Evolutionary conservation across 2,329 filamentous ascomycete genomes (phyloP).

Genomic region (Stagonosporopsis rhizophila): DNA sequence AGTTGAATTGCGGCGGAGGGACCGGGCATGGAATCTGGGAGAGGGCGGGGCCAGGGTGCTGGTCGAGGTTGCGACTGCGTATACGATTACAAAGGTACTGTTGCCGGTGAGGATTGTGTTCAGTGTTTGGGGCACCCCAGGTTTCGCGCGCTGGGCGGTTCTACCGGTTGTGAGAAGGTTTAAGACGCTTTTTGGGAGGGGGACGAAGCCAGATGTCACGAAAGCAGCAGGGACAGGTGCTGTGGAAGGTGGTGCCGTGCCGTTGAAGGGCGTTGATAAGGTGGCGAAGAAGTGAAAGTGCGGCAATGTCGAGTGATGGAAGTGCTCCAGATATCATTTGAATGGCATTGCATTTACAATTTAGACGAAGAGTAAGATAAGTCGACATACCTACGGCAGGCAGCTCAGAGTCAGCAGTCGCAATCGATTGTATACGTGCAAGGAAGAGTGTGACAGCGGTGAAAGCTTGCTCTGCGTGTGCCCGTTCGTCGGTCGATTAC

Average conservation of each 20-base stretch:
- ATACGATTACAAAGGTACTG: conserved; percentile 86
- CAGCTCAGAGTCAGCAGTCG: background rate
- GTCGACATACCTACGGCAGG: background rate
- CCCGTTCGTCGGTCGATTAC: background rate
- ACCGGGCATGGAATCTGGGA: conserved; percentile 49
- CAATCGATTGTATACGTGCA: background rate
- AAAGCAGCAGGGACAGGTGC: conserved; percentile 44
- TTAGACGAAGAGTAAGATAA: background rate
- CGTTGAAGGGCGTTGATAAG: conserved; percentile 25
- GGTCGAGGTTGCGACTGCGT: conserved; percentile 82
- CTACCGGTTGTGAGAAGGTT: conserved; percentile 41
- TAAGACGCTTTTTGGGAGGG: conserved; percentile 49
- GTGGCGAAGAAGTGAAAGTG: background rate
- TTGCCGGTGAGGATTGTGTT: conserved; percentile 77
- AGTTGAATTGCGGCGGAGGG: conserved; percentile 41
- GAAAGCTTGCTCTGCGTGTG: background rate
- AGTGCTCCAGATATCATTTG: conserved; percentile 13
- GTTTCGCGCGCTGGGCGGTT: conserved; percentile 70
- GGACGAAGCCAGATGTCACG: conserved; percentile 28
- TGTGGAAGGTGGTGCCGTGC: conserved; percentile 39
- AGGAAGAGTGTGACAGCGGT: background rate
- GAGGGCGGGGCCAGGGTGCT: conserved; percentile 61
- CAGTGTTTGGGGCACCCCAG: conserved; percentile 89
- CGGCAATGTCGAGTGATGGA: conserved; percentile 5
- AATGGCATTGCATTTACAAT: background rate